Evolutionary conservation across 257 asterid species (phyloP).

Genomic region (Gentiana macrophylla): DNA sequence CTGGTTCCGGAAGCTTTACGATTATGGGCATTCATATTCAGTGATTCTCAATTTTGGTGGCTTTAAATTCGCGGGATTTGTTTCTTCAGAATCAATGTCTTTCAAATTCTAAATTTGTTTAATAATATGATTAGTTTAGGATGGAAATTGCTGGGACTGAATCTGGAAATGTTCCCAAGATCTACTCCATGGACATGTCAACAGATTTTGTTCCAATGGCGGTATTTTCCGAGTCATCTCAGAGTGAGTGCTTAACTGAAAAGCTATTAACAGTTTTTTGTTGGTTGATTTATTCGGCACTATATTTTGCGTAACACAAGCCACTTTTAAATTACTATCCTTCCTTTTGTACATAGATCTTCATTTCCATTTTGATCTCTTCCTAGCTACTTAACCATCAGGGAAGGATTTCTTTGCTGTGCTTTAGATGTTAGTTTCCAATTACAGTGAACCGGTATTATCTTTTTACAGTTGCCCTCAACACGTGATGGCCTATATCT

Average conservation of each 20-base stretch:
- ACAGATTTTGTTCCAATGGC: constrained; percentile 80
- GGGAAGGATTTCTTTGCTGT: not conserved
- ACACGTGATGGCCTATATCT: too few species aligned
- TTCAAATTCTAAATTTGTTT: constrained; percentile 17
- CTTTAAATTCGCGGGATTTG: too few species aligned
- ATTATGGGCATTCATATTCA: too few species aligned
- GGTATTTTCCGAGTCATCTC: constrained; percentile 68
- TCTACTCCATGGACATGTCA: constrained; percentile 81
- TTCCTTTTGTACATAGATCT: not conserved
- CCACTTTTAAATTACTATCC: not conserved
- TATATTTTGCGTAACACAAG: not conserved
- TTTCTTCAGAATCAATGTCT: constrained; percentile 6
- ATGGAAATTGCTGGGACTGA: constrained; percentile 71
- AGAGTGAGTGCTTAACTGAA: constrained; percentile 34
- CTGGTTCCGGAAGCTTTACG: too few species aligned
- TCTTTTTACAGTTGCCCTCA: too few species aligned
- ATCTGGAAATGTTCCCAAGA: constrained; percentile 44
- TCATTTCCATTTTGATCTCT: not conserved
- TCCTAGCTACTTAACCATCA: not conserved
- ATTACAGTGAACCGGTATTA: too few species aligned
- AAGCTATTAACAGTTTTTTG: not conserved
- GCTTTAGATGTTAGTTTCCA: too few species aligned
- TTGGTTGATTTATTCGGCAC: not conserved
- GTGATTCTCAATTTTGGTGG: too few species aligned
- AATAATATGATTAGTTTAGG: constrained; percentile 45